Percentiles rank a stretch among this genome's conserved stretches.
phyloP scores from a whole-genome alignment of 441 rosid species.

The Aquilaria agallochum region DNA sequence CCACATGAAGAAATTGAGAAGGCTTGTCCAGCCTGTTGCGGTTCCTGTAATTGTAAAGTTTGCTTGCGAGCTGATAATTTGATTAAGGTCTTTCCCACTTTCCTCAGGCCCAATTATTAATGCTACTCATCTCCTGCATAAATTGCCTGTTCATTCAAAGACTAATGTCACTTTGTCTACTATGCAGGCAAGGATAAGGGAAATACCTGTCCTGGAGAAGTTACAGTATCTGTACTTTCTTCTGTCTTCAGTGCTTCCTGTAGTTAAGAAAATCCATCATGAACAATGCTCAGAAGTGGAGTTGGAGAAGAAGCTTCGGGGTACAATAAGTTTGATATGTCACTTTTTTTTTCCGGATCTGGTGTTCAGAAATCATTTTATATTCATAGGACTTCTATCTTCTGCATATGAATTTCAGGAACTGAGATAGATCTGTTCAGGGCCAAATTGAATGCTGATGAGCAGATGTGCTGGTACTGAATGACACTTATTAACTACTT shows the following conservation, averaged over 20 bases:
- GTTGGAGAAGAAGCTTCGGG: slow-evolving; percentile 72
- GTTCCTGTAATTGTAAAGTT: slow-evolving; percentile 81
- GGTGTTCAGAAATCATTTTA: slow-evolving; percentile 7
- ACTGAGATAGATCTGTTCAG: slow-evolving; percentile 71
- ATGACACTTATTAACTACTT: slow-evolving; percentile 16
- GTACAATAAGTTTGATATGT: slow-evolving; percentile 37
- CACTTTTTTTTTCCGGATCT: slow-evolving; percentile 1
- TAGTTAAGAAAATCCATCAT: slow-evolving; percentile 78
- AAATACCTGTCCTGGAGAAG: slow-evolving; percentile 78
- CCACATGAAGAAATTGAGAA: slow-evolving; percentile 76
- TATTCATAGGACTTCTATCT: slow-evolving; percentile 13
- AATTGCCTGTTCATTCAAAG: slow-evolving; percentile 4
- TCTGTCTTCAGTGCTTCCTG: slow-evolving; percentile 84
- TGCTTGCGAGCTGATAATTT: slow-evolving; percentile 83
- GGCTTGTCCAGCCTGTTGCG: slow-evolving; percentile 92
- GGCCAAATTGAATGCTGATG: slow-evolving; percentile 87
- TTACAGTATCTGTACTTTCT: slow-evolving; percentile 74
- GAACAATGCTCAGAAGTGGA: slow-evolving; percentile 86
- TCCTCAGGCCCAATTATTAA: slow-evolving; percentile 3
- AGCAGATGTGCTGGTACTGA: slow-evolving; percentile 97
- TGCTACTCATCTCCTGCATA: background rate
- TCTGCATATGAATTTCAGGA: slow-evolving; percentile 43
- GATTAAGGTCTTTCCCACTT: slow-evolving; percentile 57
- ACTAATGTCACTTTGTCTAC: slow-evolving; percentile 19
- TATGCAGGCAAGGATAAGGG: slow-evolving; percentile 72